These are phyloP conservation scores for Edaphochlamys debaryana DNA, from an alignment of 139 green algal species.

Conservation along the genomic window DNA sequence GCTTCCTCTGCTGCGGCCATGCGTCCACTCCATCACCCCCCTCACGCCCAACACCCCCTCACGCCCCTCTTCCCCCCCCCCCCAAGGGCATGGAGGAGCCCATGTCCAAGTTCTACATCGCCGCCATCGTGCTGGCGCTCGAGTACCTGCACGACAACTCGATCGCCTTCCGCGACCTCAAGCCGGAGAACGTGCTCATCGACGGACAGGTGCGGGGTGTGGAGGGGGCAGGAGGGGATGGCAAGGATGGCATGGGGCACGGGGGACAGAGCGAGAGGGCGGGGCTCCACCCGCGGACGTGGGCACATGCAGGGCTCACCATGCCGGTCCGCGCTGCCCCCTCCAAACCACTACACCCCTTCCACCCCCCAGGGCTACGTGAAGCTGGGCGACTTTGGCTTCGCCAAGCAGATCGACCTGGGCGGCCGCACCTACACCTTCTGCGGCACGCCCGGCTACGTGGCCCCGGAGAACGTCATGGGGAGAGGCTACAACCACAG, in stretches of 20 bases:
- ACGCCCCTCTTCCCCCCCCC: no score
- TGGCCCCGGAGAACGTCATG: slow-evolving; percentile 94
- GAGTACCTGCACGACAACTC: slow-evolving; percentile 91
- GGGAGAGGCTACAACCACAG: slow-evolving; percentile 90
- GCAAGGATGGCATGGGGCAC: no score
- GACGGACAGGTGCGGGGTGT: slow-evolving; percentile 71
- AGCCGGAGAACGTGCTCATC: slow-evolving; percentile 98
- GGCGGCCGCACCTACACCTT: slow-evolving; percentile 94
- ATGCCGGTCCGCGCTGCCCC: no score
- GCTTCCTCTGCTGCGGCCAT: no score
- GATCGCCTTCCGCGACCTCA: slow-evolving; percentile 95
- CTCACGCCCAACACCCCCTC: no score
- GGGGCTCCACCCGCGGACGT: no score
- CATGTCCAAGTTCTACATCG: slow-evolving; percentile 90
- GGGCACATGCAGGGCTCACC: no score
- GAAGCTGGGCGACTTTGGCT: slow-evolving; percentile 97
- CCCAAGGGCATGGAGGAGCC: slow-evolving; percentile 86
- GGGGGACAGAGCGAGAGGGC: neutral
- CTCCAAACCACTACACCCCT: no score
- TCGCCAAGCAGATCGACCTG: slow-evolving; percentile 81
- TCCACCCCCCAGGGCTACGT: slow-evolving; percentile 78
- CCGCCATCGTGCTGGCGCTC: slow-evolving; percentile 86
- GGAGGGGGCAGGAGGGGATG: no score
- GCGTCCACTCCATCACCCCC: no score
- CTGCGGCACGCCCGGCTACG: slow-evolving; percentile 94